Base-by-base conservation (phyloP, 805 yeast species). In the Saccharomycopsis sp. region DNA sequence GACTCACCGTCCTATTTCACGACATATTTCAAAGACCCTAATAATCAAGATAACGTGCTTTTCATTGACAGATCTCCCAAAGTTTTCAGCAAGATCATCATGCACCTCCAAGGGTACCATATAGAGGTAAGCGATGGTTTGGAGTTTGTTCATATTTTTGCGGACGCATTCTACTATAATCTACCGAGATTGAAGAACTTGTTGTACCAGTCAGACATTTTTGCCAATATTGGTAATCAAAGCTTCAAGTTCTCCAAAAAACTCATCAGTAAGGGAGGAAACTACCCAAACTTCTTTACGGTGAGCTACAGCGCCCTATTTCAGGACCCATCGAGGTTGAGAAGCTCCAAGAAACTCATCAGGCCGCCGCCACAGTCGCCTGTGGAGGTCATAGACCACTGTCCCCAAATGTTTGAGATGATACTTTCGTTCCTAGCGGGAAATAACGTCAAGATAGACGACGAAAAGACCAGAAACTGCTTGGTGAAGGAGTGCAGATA, bases 1-100 rank as follows among this genome's bases (percentile, higher is more conserved):
- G 97, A 91, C 71, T 85, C 85, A 0, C 97, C 97, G 0, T 88
- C 95, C 2, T 90, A 87, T 68, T 91, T 91, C 73, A 89, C 97
- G 1, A 75, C 78, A 24, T 89, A 75, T 71, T 91, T 91, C 68
- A 52, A 34, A 12, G 29, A 56, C n/a, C 23, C 52, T 14, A 56
- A 54, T 21, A 56, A 60, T 53, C 50, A 57, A 2, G 55, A 64
- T 54, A 65, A 70, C 46, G 71, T 78, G 0, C 68, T 89, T 8
- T 82, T 81, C 64, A 81, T 91, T 56, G 97, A 91, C 68, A 73
- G 97, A 41, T 84, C 85, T 8, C 86, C 95, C 0, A 73, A 69
- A 1, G 79, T 88, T 0, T 91, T 91, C 68, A 80, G 81, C 57
- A 73, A 76, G 61, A 87, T 91, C 18, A 80, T 81, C 64, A 67